phyloP scores from a whole-genome alignment of 208 protist genomes.

The Acanthamoeba rhysodes region DNA sequence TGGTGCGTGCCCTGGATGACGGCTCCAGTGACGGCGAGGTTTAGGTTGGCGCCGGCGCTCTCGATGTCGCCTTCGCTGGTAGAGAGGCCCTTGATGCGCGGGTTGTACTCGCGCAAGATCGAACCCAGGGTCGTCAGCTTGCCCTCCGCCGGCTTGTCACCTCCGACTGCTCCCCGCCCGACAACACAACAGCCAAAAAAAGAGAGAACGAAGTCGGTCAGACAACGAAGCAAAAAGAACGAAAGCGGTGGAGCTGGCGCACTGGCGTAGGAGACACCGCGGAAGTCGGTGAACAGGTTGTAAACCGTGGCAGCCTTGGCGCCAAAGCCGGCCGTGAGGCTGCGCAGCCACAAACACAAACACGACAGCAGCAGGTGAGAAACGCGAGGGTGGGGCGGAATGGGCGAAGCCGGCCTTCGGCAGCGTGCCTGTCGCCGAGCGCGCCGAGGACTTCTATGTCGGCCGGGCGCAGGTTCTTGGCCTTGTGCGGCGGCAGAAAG shows the following conservation, averaged over 20 bases:
- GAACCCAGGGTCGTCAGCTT: slow-evolving; percentile 3
- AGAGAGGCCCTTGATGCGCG: slow-evolving; percentile 5
- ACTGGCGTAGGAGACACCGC: slow-evolving; percentile 66
- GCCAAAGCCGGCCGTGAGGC: slow-evolving; percentile 56
- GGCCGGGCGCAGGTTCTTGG: neutral
- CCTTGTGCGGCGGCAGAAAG: neutral
- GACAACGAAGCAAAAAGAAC: neutral
- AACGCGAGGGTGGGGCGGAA: neutral
- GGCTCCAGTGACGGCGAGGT: slow-evolving; percentile 44
- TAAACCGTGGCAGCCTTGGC: slow-evolving; percentile 26
- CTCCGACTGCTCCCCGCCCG: neutral
- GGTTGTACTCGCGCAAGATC: slow-evolving; percentile 34
- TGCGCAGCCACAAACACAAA: neutral
- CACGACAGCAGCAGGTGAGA: neutral
- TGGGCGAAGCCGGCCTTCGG: neutral
- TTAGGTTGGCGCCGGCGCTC: neutral
- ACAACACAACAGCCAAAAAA: no score
- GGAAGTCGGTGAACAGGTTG: slow-evolving; percentile 43
- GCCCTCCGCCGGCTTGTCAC: neutral
- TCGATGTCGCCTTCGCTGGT: neutral
- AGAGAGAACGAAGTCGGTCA: neutral
- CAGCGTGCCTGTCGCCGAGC: neutral
- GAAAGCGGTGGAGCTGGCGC: neutral
- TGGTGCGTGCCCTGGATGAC: neutral
- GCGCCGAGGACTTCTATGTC: slow-evolving; percentile 2